Evolutionary conservation across 345 rosid genomes (phyloP).

Genomic region (Cardiospermum halicacabum): DNA sequence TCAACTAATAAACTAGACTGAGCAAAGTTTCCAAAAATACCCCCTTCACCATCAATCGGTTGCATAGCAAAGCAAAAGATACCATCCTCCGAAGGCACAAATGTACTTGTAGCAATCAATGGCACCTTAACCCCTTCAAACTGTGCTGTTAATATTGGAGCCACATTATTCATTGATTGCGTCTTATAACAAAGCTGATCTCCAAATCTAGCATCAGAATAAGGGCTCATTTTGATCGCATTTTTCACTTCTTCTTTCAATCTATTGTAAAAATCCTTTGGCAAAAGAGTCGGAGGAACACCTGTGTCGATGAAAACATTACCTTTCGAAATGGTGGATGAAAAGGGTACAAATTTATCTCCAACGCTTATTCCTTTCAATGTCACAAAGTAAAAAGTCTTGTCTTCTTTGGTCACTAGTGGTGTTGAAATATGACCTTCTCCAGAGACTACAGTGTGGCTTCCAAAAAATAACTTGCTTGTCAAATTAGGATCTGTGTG

Average conservation of each 20-base stretch:
- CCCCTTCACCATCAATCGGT: constrained; percentile 5
- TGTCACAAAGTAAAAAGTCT: constrained; percentile 1
- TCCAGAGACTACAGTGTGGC: neutral
- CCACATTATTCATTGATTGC: neutral
- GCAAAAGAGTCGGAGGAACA: constrained; percentile 23
- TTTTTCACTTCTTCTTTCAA: constrained; percentile 10
- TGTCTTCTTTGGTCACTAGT: neutral
- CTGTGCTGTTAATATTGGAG: constrained; percentile 20
- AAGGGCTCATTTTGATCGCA: neutral
- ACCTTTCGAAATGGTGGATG: neutral
- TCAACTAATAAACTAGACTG: constrained; percentile 28
- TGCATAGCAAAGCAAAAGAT: constrained; percentile 28
- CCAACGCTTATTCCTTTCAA: constrained; percentile 23
- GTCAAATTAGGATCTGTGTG: neutral
- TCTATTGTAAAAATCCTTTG: constrained; percentile 16
- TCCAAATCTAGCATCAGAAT: constrained; percentile 12
- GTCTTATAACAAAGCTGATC: constrained; percentile 21
- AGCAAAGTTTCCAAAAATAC: constrained; percentile 27
- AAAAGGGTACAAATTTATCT: neutral
- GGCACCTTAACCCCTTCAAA: constrained; percentile 26
- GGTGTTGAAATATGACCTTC: constrained; percentile 1
- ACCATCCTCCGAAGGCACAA: constrained; percentile 18
- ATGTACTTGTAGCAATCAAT: constrained; percentile 17
- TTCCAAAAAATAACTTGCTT: constrained; percentile 10
- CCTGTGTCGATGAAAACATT: constrained; percentile 24